Base-by-base conservation (phyloP, 176 grass and related monocot genomes). In the Carex parvula region DNA sequence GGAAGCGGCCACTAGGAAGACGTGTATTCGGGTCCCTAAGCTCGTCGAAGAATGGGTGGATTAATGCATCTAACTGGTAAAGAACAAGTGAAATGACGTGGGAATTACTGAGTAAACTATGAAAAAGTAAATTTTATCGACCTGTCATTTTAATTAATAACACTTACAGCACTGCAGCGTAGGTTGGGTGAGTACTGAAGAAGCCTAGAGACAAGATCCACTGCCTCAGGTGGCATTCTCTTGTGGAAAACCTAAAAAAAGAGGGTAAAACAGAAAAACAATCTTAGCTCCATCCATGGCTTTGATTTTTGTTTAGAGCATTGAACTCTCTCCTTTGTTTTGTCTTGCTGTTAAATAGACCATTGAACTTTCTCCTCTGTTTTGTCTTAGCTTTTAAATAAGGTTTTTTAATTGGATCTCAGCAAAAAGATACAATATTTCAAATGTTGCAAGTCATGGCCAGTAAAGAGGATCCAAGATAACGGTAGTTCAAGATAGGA, bases 141-240 rank as follows among this genome's bases (percentile, higher is more conserved):
- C 46, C 46, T 50, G 46, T 12, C 46, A 50, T 50, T 50, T 61
- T 2, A 24, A 62, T 39, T 20, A 50, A 41, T 37, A 32, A 55
- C 6, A 79, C 92, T 91, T 59, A 94, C 92, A 79, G 92, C 90
- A 78, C 86, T 90, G 84, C 80, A 91, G 12, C 92, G 86, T 3
- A 94, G 81, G 48, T 94, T 87, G 24, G 92, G 92, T 2, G 92
- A 94, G 84, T 94, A 94, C 48, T 94, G 92, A 79, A 94, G 90
- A 82, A 94, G 90, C 86, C 92, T 91, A 64, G 90, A 91, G 26
- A 94, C 92, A 13, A 94, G 88, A 76, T 91, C 92, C 18, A 91
- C 90, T 0, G 90, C 92, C 83, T 94, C 92, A 65, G 87, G 81
- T 22, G 92, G 92, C 80, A 90, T 91, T 86, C 85, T 87, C 82